Evolutionary conservation across 1,284 basidiomycete species (phyloP), one percentile per base, ranked within the genome.

Genomic region (Coriolopsis trogii): DNA sequence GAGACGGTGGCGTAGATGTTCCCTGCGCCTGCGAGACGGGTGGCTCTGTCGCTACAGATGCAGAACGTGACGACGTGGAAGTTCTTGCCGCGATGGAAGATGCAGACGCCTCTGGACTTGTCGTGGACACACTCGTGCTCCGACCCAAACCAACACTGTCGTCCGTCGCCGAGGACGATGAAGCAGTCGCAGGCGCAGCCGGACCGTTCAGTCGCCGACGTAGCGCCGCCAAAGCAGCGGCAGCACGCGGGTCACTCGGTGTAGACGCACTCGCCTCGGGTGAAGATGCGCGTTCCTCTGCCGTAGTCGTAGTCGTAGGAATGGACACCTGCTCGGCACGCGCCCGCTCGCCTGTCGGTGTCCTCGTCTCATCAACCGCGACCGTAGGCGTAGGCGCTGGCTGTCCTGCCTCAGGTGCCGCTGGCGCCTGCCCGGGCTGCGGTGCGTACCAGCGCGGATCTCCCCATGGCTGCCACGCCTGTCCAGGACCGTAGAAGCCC

Each of bases 381-480:
- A 34, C 46, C 1, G 29, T 50, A 15, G 49, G 44, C 6, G 45
- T 23, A 30, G 45, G 41, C n/a, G 46, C 31, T 16, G 42, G 41
- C 37, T 39, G 36, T 38, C 30, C 46, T n/a, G n/a, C n/a, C n/a
- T n/a, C n/a, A 16, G 13, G 39, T 18, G 36, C 24, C 33, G 30
- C 23, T 1, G 43, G 47, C 20, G 36, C 37, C 29, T 41, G 56
- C 38, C 44, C 20, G 7, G 44, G 21, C 16, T 46, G 44, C n/a
- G 33, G 60, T 13, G 46, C 56, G 34, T 66, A 60, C 65, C 61
- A 65, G 37, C 64, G 66, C 15, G 56, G 72, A 53, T 74, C 70
- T 23, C 70, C 71, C 85, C 85, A 88, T 21, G 76, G 77, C 49
- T 80, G 81, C 82, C 84, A 87, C 16, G 69, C 73, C n/a, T 79